Evolutionary conservation across 2,329 filamentous ascomycete species (phyloP).

Genomic region (Dactylellina haptotyla): DNA sequence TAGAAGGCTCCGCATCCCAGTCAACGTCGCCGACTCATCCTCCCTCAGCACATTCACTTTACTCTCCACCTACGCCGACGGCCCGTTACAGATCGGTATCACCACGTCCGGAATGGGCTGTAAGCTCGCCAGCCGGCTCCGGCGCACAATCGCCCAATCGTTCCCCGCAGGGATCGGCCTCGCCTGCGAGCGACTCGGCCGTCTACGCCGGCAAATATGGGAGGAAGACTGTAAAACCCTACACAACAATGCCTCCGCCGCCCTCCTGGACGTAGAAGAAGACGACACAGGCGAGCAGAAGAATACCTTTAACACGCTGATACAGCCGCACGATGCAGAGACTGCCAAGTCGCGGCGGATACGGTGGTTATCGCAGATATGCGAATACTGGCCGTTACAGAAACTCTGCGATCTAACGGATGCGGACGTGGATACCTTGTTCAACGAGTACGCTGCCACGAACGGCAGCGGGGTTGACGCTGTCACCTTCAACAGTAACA

Average conservation of each 20-base stretch:
- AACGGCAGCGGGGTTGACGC: constrained; percentile 57
- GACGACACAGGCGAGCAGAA: constrained; percentile 77
- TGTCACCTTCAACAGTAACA: constrained; percentile 55
- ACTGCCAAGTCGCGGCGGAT: constrained; percentile 82
- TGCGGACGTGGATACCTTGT: constrained; percentile 77
- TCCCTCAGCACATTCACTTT: constrained; percentile 88
- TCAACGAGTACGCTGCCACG: constrained; percentile 64
- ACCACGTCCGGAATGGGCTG: constrained; percentile 95
- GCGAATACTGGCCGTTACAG: constrained; percentile 96
- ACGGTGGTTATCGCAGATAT: constrained; percentile 93
- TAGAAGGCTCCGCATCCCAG: constrained; percentile 80
- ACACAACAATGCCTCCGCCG: constrained; percentile 62
- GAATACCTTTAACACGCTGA: constrained; percentile 83
- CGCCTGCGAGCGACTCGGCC: constrained; percentile 81
- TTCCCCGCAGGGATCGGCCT: constrained; percentile 79
- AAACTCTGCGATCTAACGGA: constrained; percentile 82
- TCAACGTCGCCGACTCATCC: constrained; percentile 91
- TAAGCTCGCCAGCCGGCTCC: constrained; percentile 88
- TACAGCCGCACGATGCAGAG: constrained; percentile 77
- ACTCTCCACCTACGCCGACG: constrained; percentile 87
- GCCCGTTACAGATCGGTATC: constrained; percentile 91
- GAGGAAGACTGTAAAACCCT: constrained; percentile 72
- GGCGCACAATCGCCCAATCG: constrained; percentile 83
- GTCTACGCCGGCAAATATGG: constrained; percentile 75
- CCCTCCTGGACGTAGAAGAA: constrained; percentile 58